Base-by-base conservation (phyloP, 164 flowering plant genomes). In the Piper longum region DNA sequence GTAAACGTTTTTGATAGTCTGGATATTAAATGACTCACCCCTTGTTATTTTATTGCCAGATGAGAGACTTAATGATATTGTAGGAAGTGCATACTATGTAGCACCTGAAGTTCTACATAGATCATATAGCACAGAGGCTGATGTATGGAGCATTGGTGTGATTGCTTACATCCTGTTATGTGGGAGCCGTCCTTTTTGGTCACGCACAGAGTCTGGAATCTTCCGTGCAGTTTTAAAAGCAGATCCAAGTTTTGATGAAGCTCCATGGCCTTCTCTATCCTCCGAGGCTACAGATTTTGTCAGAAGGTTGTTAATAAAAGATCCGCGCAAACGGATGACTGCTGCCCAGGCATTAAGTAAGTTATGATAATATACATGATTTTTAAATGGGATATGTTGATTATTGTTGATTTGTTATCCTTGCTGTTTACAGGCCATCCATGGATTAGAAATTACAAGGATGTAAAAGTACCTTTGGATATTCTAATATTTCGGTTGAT, bases 111-210 rank as follows among this genome's bases (percentile, higher is more conserved):
- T 93, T 70, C 73, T 92, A 52, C 95, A 85, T 71, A 85, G 97
- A 78, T 85, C 87, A 48, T 92, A 92, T 65, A 73, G 82, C 60
- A 86, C 92, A 57, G 98, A 92, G 75, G 96, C 98, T 55, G 98
- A 92, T 85, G 83, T 88, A 3, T 92, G 98, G 98, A 92, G 98
- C 69, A 74, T 86, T 54, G 98, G 98, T n/a, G 98, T 92, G 69
- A 89, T 92, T 64, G 84, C 95, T 18, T 92, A 89, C 73, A 88
- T 89, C 65, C 93, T 92, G 19, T 69, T 92, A 57, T 92, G 98
- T 76, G 98, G 98, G 17, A 89, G 95, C 67, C 96, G 97, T 16
- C 98, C 97, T 57, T 92, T 89, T 78, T 92, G 98, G 97, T 97
- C 96, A 5, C 76, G 95, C 56, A 86, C 97, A 0, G 98, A 93